Base-by-base conservation (phyloP, 2,329 filamentous ascomycete genomes). In the Dactylonectria macrodidyma region DNA sequence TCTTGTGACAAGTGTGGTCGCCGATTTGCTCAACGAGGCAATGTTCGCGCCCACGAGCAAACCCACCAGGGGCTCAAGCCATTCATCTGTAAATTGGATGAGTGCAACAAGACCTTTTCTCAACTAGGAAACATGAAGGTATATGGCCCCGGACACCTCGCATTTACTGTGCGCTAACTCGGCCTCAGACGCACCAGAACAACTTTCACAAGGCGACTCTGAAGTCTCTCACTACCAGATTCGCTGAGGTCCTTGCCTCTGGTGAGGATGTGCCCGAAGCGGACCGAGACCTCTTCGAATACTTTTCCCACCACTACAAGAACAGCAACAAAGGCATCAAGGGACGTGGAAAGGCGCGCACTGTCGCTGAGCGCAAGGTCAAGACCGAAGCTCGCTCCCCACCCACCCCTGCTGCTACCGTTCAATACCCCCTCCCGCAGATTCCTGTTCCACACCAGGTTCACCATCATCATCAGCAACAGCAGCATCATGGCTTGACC, bases 241-340 rank as follows among this genome's bases (percentile, higher is more conserved):
- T 97, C 78, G 88, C 91, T 16, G 85, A 78, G 41, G 67, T 75
- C 14, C 87, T 91, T 60, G 86, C 85, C n/a, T 88, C 92, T 44
- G 83, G 85, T 5, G 89, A 78, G 11, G 71, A 78, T 12, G 73
- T 95, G n/a, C 84, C 88, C 0, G 86, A 91, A 44, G 81, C 83
- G 5, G 94, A 98, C 75, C 91, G 89, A 68, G 91, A 94, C 67
- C 85, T 98, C 58, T 94, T 93, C 85, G 89, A 92, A 73, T 97
- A 97, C 82, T 96, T 98, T 78, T 88, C 91, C 4, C 87, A 87
- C 1, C 86, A 97, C n/a, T 98, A 97, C 87, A 97, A 97, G 85
- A 97, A 98, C 83, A 95, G 93, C 83, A 98, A 98, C 87, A 97
- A 97, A 81, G 96, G 96, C 1, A 98, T 98, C 85, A 98, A 98